Evolutionary conservation across 1,284 basidiomycete genomes (phyloP), one percentile per base, ranked within the genome.

Genomic region (Phaffia rhodozyma): DNA sequence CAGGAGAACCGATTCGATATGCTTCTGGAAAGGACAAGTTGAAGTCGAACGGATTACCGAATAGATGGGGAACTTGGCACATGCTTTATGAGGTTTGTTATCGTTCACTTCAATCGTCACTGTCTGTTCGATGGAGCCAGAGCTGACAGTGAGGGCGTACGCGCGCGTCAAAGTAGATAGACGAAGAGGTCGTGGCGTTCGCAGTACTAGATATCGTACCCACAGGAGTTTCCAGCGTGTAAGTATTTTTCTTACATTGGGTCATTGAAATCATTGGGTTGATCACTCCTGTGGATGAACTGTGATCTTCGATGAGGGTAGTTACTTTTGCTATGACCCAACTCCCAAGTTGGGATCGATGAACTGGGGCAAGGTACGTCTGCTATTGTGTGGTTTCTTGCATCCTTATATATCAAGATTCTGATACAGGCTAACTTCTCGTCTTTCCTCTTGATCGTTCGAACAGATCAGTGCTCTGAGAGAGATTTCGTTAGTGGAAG

Each of bases 131-230:
- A 1, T 18, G 16, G 55, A 48, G n/a, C 29, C 16, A 61, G 5
- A 23, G 56, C 23, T 52, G 30, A 21, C 5, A 52, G 7, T n/a
- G 65, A 20, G 63, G 6, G 43, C 13, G 25, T 48, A 20, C 5
- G 13, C 3, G 32, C 25, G 53, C 47, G 1, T 55, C 3, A 21
- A 58, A 21, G 32, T 59, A 83, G 67, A 73, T 94, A 25, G 86
- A 97, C 69, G 87, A 84, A 11, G 72, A 85, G 71, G 79, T 97
- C 18, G 83, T 97, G 55, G 94, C 88, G 0, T 81, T 98, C 69
- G 86, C 85, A 1, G 89, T 98, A 18, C 79, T 98, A 63, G 96
- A 98, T 73, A 86, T 99, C 62, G 78, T 98, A 6, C 94, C 93
- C 0, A 73, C 74, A 32, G 93, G 94, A 69, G 86, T 98, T 4